A percentile compares a stretch with the other conserved stretches of the same genome.
phyloP scores from a whole-genome alignment of 202 grass and related monocot species.

The Schoenoplectus tabernaemontani region DNA sequence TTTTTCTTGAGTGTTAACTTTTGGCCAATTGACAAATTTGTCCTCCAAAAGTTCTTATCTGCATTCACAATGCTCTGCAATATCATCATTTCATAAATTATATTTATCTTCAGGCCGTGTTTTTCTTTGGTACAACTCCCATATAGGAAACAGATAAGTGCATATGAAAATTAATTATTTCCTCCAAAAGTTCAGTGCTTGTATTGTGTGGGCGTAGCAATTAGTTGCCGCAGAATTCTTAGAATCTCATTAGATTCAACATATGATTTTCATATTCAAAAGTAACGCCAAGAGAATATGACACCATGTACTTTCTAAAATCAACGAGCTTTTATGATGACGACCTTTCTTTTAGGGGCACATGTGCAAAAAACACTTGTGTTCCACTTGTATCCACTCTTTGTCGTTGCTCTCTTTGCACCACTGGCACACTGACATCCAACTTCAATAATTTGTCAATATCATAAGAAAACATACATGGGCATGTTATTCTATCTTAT shows the following conservation, averaged over 20 bases:
- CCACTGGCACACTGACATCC: background rate
- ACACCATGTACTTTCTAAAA: background rate
- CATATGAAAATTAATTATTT: too few relatives aligned
- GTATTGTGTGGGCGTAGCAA: too few relatives aligned
- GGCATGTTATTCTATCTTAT: constrained; percentile 15
- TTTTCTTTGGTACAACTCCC: too few relatives aligned
- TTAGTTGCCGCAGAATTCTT: background rate
- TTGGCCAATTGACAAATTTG: background rate
- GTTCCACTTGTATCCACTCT: background rate
- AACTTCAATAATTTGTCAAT: constrained; percentile 22
- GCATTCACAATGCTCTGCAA: background rate
- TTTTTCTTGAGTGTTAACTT: background rate
- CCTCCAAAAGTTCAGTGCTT: too few relatives aligned
- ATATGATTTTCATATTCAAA: background rate
- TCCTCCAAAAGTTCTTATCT: background rate
- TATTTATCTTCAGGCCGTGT: too few relatives aligned
- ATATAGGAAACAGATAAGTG: too few relatives aligned
- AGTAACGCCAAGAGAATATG: background rate
- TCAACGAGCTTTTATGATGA: too few relatives aligned
- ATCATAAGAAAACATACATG: background rate
- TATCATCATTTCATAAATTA: too few relatives aligned
- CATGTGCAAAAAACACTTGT: constrained; percentile 3
- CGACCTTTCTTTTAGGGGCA: background rate
- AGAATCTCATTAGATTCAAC: background rate
- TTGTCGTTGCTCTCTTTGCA: constrained; percentile 12